A percentile compares a stretch with the other conserved stretches of the same genome.
phyloP scores from a whole-genome alignment of 306 rosid species.

The Dryas octopetala region DNA sequence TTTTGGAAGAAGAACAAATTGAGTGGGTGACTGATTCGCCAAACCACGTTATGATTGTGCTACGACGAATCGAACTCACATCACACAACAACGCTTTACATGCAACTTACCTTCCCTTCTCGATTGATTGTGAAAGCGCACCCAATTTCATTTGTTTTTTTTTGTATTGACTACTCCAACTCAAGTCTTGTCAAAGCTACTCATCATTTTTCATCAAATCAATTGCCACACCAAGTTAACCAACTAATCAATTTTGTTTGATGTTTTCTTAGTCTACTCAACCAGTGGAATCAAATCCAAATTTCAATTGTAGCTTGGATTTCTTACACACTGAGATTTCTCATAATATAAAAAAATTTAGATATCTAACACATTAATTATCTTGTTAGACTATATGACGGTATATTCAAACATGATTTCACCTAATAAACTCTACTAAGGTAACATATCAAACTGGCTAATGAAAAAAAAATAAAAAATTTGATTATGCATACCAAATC shows the following conservation, averaged over 20 bases:
- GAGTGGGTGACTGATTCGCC: neutral
- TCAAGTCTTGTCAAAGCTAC: conserved; percentile 7
- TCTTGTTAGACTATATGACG: no score
- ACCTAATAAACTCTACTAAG: no score
- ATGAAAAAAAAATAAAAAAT: neutral
- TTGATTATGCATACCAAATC: neutral
- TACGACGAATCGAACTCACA: conserved; percentile 24
- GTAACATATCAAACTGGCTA: neutral
- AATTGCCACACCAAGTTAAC: neutral
- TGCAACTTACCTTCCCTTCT: neutral
- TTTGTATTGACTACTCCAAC: neutral
- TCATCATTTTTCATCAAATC: neutral
- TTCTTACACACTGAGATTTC: no score
- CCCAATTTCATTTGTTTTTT: conserved; percentile 26
- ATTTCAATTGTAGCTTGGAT: no score
- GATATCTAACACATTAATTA: no score
- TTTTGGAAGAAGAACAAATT: neutral
- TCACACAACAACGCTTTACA: neutral
- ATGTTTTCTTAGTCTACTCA: no score
- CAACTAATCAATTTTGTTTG: neutral
- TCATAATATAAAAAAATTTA: no score
- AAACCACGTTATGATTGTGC: neutral
- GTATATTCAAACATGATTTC: no score
- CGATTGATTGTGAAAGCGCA: conserved; percentile 43
- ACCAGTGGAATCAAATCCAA: no score